Base-by-base conservation (phyloP, 352 stramenopile species). In the Elongisporangium senticosum region DNA sequence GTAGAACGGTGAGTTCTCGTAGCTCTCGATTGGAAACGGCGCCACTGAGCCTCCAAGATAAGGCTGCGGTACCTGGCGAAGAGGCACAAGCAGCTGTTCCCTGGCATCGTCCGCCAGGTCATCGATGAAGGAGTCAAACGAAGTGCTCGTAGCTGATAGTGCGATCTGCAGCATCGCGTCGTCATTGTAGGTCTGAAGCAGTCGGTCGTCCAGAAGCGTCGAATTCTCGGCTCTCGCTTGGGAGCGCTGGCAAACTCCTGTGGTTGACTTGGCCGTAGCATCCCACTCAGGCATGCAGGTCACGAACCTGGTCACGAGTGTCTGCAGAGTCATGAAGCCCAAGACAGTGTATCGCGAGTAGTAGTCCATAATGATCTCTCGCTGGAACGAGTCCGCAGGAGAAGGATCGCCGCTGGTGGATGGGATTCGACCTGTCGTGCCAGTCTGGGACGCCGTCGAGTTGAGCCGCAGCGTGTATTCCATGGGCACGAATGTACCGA, bases 301-400 rank as follows among this genome's bases (percentile, higher is more conserved):
- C 22, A 91, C 58, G 26, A 92, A 82, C 4, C 79, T 69, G 24
- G 74, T 74, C 23, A 93, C 73, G 0, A 71, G 53, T 0, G 84
- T 93, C 55, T 93, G 84, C 2, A 93, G 70, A 20, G 79, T 89
- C 61, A 90, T 74, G 53, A 93, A 93, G 5, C 83, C 83, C 8
- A 63, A 64, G 10, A 69, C 86, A 19, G 77, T 49, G 54, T 93
- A 90, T n/a, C 59, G 23, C 23, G 23, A 26, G 23, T 62, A 56
- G 82, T 64, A 4, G 60, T 72, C 54, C 67, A 55, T 4, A 59
- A 53, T 0, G 7, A 76, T 51, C 21, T 70, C 62, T 4, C 63
- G 62, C 5, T 68, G 43, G 20, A 67, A 64, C 22, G 68, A 63
- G 33, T 73, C 33, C 17, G 67, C 13, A 3, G 33, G 50, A 15